Percentiles rank a stretch among this genome's conserved stretches.
phyloP scores from a whole-genome alignment of 2,329 filamentous ascomycete genomes.

The Claviceps africana region DNA sequence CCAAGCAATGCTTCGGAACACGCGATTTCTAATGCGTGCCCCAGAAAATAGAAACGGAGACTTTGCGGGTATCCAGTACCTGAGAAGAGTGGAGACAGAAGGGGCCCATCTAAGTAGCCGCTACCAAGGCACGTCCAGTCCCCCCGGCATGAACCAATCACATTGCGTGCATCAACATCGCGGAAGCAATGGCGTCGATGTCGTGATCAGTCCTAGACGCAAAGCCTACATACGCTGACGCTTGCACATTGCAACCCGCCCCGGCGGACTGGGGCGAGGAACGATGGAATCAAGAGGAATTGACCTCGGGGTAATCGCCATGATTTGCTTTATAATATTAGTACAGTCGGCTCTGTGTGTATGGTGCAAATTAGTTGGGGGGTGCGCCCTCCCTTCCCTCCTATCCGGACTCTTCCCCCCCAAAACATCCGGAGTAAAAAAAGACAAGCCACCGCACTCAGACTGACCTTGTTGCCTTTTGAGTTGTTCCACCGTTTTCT shows the following conservation, averaged over 20 bases:
- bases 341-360: background rate
- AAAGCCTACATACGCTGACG: constrained; percentile 12
- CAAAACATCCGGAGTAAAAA: background rate
- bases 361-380: background rate
- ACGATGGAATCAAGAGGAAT: background rate
- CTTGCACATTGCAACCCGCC: background rate
- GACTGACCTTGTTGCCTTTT: background rate
- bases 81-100: background rate
- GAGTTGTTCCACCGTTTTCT: background rate
- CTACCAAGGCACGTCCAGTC: constrained; percentile 7
- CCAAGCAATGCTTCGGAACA: background rate
- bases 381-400: background rate
- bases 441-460: background rate
- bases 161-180: constrained; percentile 18
- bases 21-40: constrained; percentile 1
- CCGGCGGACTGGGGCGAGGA: background rate
- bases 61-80: background rate
- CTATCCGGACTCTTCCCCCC: background rate
- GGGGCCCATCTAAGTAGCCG: background rate
- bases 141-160: constrained; percentile 22
- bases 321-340: constrained; percentile 2
- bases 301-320: background rate
- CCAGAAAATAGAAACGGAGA: constrained; percentile 3
- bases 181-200: constrained; percentile 38
- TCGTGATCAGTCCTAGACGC: constrained; percentile 32